These are phyloP conservation scores for Protomyces inouyei DNA, from an alignment of 1,139 yeast genomes.

Conservation along the genomic window DNA sequence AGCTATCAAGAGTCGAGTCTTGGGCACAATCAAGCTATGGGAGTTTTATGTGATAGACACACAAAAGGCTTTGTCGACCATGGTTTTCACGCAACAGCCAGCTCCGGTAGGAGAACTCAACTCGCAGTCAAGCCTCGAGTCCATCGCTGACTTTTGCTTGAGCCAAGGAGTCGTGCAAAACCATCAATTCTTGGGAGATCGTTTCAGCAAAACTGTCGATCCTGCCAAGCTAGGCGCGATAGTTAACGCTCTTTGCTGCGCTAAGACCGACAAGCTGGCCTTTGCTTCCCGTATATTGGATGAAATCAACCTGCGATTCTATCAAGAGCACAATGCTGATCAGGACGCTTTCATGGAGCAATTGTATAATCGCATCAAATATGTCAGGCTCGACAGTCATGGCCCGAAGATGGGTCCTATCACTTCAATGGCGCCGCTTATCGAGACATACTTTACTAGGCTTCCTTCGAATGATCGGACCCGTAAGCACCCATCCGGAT, in stretches of 20 bases:
- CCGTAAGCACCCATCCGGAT: constrained; percentile 50
- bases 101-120: neutral
- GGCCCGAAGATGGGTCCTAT: constrained; percentile 77
- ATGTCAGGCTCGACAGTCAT: constrained; percentile 65
- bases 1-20: constrained; percentile 63
- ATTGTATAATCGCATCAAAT: constrained; percentile 67
- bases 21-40: constrained; percentile 70
- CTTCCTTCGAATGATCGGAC: constrained; percentile 41
- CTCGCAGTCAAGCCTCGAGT: constrained; percentile 9
- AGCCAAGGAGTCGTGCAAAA: constrained; percentile 9
- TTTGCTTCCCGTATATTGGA: constrained; percentile 51
- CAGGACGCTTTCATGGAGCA: constrained; percentile 59
- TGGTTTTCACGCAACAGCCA: neutral
- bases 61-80: constrained; percentile 34
- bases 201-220: constrained; percentile 56
- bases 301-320: constrained; percentile 68
- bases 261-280: constrained; percentile 45
- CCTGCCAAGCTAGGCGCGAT: constrained; percentile 48
- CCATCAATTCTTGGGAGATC: constrained; percentile 43
- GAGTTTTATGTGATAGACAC: constrained; percentile 75
- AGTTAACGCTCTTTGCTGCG: constrained; percentile 42
- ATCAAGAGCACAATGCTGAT: constrained; percentile 73
- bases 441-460: constrained; percentile 84
- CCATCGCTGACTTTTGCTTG: constrained; percentile 20
- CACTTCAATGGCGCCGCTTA: constrained; percentile 54